phyloP scores from a whole-genome alignment of 208 protist genomes.

The Strigomonas culicis region DNA sequence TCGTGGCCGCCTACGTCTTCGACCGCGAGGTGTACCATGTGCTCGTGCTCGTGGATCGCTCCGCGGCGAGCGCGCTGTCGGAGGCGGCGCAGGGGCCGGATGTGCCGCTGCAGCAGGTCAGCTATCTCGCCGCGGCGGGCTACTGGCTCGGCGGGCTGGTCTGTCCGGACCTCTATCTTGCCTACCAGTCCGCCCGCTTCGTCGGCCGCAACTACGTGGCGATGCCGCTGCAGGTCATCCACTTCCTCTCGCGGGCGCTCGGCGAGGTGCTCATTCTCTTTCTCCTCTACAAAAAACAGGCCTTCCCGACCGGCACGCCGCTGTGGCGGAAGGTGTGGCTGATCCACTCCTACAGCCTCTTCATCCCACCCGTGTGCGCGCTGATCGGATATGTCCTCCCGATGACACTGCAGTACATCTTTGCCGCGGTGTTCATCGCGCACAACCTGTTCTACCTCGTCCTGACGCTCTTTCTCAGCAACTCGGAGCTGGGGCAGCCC shows the following conservation, averaged over 20 bases:
- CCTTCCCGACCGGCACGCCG: conserved; percentile 20
- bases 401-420: conserved; percentile 28
- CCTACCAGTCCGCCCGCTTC: conserved; percentile 21
- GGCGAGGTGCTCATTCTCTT: conserved; percentile 33
- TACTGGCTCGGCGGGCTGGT: conserved; percentile 35
- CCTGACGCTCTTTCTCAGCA: conserved; percentile 13
- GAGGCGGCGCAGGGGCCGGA: conserved; percentile 1
- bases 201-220: conserved; percentile 38
- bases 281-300: conserved; percentile 23
- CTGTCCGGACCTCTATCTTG: conserved; percentile 46
- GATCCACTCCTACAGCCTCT: conserved; percentile 29
- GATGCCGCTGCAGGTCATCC: conserved; percentile 32
- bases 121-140: conserved; percentile 1
- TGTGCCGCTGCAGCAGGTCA: background rate
- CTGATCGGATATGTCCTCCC: conserved; percentile 31
- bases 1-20: conserved; percentile 35
- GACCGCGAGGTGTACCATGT: conserved; percentile 31
- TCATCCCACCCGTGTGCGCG: conserved; percentile 23
- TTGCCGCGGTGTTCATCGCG: conserved; percentile 18
- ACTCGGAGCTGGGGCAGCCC: conserved; percentile 8
- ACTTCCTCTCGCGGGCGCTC: conserved; percentile 41
- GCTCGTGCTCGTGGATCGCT: conserved; percentile 15
- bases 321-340: conserved; percentile 23
- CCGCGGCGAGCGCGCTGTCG: conserved; percentile 8
- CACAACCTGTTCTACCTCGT: conserved; percentile 19